A percentile compares a stretch with the other conserved stretches of the same genome.
Evolutionary conservation across 208 protist genomes (phyloP).

Genomic region (Trypanosoma vivax): DNA sequence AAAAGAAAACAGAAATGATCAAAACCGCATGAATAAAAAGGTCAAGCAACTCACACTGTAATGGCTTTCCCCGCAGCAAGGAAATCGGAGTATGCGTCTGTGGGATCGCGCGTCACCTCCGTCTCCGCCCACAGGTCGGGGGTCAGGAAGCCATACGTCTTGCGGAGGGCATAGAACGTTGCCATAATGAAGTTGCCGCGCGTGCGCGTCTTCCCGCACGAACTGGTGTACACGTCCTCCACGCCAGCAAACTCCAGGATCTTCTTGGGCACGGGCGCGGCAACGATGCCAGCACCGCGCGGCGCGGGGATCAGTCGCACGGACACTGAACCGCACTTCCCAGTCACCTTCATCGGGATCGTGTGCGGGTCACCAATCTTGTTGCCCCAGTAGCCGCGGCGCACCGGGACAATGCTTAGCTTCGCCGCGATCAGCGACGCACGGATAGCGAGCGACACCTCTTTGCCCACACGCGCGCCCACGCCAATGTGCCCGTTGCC

Average conservation of each 20-base stretch:
- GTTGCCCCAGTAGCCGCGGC: slow-evolving; percentile 99
- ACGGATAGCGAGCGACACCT: slow-evolving; percentile 99
- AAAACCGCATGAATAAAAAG: background rate
- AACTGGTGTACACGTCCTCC: slow-evolving; percentile 98
- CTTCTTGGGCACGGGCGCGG: slow-evolving; percentile 97
- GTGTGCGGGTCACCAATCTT: slow-evolving; percentile 99
- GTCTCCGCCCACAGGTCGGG: slow-evolving; percentile 97
- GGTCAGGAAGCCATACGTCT: slow-evolving; percentile 98
- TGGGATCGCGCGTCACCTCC: slow-evolving; percentile 83
- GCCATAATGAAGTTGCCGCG: slow-evolving; percentile 99
- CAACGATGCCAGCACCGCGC: slow-evolving; percentile 99
- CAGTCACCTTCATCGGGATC: slow-evolving; percentile 98
- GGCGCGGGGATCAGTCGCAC: slow-evolving; percentile 98
- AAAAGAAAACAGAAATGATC: slow-evolving; percentile 1
- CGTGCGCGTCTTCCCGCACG: slow-evolving; percentile 96
- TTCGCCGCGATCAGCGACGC: slow-evolving; percentile 98
- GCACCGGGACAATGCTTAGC: slow-evolving; percentile 97
- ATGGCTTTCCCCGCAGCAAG: slow-evolving; percentile 47
- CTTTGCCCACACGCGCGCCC: slow-evolving; percentile 98
- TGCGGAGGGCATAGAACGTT: slow-evolving; percentile 95
- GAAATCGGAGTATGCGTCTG: slow-evolving; percentile 89
- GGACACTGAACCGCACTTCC: slow-evolving; percentile 98
- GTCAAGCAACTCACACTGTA: slow-evolving; percentile 2
- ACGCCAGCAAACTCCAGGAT: slow-evolving; percentile 98
- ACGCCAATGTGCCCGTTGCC: slow-evolving; percentile 97